phyloP scores from a whole-genome alignment of 225 moss, liverwort and hornwort genomes.

The Climacium dendroides region DNA sequence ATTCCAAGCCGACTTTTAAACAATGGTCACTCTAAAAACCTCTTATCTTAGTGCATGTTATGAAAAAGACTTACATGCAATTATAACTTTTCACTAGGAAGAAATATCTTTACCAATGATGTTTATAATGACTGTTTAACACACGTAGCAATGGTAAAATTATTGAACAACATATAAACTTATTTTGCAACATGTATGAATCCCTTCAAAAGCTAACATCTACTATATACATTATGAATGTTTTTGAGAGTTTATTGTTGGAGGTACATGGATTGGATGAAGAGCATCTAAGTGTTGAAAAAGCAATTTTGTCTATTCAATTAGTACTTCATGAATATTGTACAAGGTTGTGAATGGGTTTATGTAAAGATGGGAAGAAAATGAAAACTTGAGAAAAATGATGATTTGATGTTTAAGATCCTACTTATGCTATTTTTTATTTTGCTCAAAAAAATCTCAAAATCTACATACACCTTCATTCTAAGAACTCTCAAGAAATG shows the following conservation, averaged over 20 bases:
- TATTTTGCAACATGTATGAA: rapidly evolving
- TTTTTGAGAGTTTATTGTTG: rapidly evolving
- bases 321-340: rapidly evolving
- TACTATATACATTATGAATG: neutral
- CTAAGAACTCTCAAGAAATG: rapidly evolving
- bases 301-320: neutral
- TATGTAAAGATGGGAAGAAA: neutral
- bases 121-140: neutral
- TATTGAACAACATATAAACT: neutral
- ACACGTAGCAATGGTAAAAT: neutral
- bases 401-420: neutral
- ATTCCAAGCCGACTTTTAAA: neutral
- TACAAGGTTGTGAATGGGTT: neutral
- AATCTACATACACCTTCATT: neutral
- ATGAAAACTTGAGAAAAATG: neutral
- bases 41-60: rapidly evolving
- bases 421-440: neutral
- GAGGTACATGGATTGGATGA: rapidly evolving
- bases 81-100: no score
- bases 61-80: neutral
- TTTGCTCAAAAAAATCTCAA: neutral
- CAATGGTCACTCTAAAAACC: neutral
- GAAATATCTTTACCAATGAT: neutral
- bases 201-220: rapidly evolving
- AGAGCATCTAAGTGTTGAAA: neutral